Evolutionary conservation across 2,329 filamentous ascomycete genomes (phyloP), one percentile per base, ranked within the genome.

Genomic region (Fusarium graminum): DNA sequence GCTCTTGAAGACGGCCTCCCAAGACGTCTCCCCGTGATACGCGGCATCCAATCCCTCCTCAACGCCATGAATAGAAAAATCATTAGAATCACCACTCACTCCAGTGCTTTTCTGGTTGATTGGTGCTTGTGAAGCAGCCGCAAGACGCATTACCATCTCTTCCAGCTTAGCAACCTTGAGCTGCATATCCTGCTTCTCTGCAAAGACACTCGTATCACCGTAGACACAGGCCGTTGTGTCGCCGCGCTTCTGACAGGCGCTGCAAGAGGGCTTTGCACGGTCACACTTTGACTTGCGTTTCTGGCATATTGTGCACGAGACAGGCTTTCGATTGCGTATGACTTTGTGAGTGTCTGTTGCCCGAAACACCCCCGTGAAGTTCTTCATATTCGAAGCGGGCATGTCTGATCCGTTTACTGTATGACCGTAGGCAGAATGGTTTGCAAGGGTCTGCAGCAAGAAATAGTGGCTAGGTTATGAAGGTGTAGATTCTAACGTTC

Each of bases 271-370:
- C 39, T 76, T 77, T 50, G 72, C 74, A 14, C 80, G 76, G 61
- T 82, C 80, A 61, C 80, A 82, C 53, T 76, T 78, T 9, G 79
- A 75, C 70, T 82, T 82, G 58, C 80, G 79, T 19, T 70, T 71
- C 61, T 81, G 80, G 57, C 80, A 82, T 41, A 74, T 70, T 4
- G 73, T 72, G 67, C 80, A 82, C 7, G 81, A 82, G 19, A 82
- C 74, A 36, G 80, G 71, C 43, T 77, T 78, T 8, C 81, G 75
- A 66, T 78, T 80, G 32, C 80, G 77, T 69, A 75, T 78, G 57
- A 77, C 72, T 36, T 75, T 74, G 39, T 76, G 72, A 13, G 73
- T 59, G 56, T 75, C 74, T 17, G 69, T 68, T 22, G 79, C 74
- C 44, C 79, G 77, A 65, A 81, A 81, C 64, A 81, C 79, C 49